These are phyloP conservation scores for Saksenaea vasiformis DNA, from an alignment of 371 early-diverging fungal genomes.

Conservation along the genomic window DNA sequence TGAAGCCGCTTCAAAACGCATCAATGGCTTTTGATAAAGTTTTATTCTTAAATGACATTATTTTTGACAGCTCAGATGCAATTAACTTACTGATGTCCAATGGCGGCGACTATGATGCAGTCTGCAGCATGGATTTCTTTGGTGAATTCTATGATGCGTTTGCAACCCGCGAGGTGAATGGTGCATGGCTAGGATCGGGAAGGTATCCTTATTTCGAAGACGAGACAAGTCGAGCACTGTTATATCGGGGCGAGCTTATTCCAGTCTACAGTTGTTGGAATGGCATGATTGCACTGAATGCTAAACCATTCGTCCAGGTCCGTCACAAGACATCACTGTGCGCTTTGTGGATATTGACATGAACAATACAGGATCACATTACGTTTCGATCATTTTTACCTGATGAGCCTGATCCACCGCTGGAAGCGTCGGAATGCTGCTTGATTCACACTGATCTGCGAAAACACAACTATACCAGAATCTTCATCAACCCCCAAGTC, in stretches of 20 bases:
- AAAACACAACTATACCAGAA: conserved; percentile 9
- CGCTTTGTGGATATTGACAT: background rate
- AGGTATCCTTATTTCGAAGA: conserved; percentile 30
- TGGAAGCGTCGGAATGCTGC: conserved; percentile 32
- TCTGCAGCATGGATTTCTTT: conserved; percentile 32
- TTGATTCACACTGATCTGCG: conserved; percentile 26
- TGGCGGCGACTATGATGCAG: conserved; percentile 27
- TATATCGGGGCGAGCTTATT: conserved; percentile 11
- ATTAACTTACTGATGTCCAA: conserved; percentile 20
- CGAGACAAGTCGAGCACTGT: conserved; percentile 11
- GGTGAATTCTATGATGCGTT: conserved; percentile 30
- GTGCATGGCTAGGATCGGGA: conserved; percentile 23
- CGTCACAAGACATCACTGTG: background rate
- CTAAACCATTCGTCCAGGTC: conserved; percentile 14
- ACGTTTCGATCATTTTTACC: conserved; percentile 22
- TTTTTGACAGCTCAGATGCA: conserved; percentile 18
- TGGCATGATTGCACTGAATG: conserved; percentile 26
- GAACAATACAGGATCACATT: conserved; percentile 2
- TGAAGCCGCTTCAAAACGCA: conserved; percentile 16
- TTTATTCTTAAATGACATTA: conserved; percentile 33
- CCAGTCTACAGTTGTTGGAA: conserved; percentile 41
- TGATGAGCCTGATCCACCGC: conserved; percentile 14
- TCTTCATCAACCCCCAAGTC: conserved; percentile 25
- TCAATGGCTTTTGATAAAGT: conserved; percentile 16
- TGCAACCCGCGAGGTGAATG: conserved; percentile 29